A percentile compares a stretch with the other conserved stretches of the same genome.
phyloP scores from a whole-genome alignment of 1,284 basidiomycete genomes.

The Papiliotrema terrestris region DNA sequence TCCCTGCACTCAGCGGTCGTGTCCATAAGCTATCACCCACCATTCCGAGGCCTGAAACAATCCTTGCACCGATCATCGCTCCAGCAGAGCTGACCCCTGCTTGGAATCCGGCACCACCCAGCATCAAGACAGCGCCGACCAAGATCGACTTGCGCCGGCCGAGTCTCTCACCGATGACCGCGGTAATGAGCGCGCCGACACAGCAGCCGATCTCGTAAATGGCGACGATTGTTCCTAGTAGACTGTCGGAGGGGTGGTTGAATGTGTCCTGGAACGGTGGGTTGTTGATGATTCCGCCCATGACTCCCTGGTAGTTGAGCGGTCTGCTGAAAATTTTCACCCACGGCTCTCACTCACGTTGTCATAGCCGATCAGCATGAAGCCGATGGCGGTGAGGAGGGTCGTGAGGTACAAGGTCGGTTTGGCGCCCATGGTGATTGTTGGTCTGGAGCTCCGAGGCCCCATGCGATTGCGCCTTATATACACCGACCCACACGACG shows the following conservation, averaged over 20 bases:
- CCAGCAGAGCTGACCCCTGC: slow-evolving; percentile 26
- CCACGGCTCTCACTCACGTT: slow-evolving; percentile 12
- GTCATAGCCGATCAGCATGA: slow-evolving; percentile 39
- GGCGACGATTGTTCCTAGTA: slow-evolving; percentile 37
- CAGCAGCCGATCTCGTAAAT: slow-evolving; percentile 43
- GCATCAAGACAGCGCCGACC: slow-evolving; percentile 36
- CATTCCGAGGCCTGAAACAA: slow-evolving; percentile 24
- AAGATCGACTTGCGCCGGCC: slow-evolving; percentile 31
- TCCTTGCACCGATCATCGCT: slow-evolving; percentile 30
- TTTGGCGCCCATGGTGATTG: slow-evolving; percentile 3
- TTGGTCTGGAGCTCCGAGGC: too few species aligned
- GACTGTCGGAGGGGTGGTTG: slow-evolving; percentile 14
- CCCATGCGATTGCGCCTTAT: too few species aligned
- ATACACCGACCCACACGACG: too few species aligned
- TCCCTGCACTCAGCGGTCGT: slow-evolving; percentile 18
- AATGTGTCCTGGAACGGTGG: slow-evolving; percentile 27
- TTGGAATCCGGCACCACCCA: slow-evolving; percentile 34
- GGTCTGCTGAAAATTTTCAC: not conserved
- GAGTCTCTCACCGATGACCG: slow-evolving; percentile 34
- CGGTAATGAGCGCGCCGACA: slow-evolving; percentile 29
- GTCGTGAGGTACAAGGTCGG: slow-evolving; percentile 15
- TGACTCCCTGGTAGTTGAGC: slow-evolving; percentile 9
- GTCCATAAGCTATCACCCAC: slow-evolving; percentile 5
- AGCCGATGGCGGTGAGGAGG: slow-evolving; percentile 32
- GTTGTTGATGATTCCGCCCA: slow-evolving; percentile 30